Percentiles rank a stretch among this genome's conserved stretches.
phyloP scores from a whole-genome alignment of 345 rosid genomes.

The Arabidopsis thaliana region DNA sequence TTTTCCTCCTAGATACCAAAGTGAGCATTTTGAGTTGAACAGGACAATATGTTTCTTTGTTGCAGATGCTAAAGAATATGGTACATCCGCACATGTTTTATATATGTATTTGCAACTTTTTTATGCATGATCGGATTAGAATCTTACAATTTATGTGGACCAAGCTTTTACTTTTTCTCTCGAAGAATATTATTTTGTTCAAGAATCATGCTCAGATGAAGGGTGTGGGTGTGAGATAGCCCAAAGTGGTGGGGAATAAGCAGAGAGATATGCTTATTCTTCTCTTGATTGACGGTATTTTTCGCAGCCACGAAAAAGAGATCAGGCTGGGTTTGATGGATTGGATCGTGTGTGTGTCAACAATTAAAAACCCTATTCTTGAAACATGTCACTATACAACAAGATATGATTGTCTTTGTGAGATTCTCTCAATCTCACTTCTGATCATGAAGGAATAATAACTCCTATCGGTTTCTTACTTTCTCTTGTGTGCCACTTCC shows the following conservation, averaged over 20 bases:
- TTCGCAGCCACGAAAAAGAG: constrained; percentile 12
- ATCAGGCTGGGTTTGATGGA: constrained; percentile 15
- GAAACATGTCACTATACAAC: constrained; percentile 40
- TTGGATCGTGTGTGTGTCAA: constrained; percentile 20
- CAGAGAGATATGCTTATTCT: constrained; percentile 44
- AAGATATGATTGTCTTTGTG: constrained; percentile 42
- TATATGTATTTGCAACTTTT: constrained; percentile 9
- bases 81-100: constrained; percentile 28
- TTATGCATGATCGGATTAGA: constrained; percentile 25
- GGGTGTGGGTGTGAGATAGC: constrained; percentile 38
- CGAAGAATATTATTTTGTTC: constrained; percentile 31
- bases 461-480: background rate
- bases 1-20: constrained; percentile 41
- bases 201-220: constrained; percentile 39
- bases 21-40: constrained; percentile 36
- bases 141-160: constrained; percentile 33
- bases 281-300: constrained; percentile 38
- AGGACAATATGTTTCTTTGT: constrained; percentile 38
- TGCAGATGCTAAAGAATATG: constrained; percentile 42
- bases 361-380: constrained; percentile 12
- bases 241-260: constrained; percentile 40
- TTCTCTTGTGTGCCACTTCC: constrained; percentile 5
- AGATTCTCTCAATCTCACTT: constrained; percentile 41
- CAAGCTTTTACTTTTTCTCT: constrained; percentile 22
- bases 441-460: constrained; percentile 39